Percentiles rank a stretch among this genome's conserved stretches.
phyloP scores from a whole-genome alignment of 2,329 filamentous ascomycete species.

The Colletotrichum falcatum region DNA sequence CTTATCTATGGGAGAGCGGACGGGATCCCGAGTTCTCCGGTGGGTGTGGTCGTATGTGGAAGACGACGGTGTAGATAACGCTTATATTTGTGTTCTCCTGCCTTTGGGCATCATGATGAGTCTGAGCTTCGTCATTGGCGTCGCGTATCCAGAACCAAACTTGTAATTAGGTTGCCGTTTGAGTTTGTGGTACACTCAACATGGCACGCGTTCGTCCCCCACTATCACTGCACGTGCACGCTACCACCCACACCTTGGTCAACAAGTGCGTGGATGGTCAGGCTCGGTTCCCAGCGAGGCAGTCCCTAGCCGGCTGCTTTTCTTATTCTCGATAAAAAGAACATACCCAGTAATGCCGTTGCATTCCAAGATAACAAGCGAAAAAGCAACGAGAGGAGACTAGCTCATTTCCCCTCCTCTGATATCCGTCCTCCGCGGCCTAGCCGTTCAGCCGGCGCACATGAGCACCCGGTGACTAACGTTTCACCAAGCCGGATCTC shows the following conservation, averaged over 20 bases:
- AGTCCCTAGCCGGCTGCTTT: neutral
- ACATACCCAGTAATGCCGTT: neutral
- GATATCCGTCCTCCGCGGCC: neutral
- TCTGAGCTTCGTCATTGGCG: neutral
- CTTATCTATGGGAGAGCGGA: no score
- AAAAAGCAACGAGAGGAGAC: neutral
- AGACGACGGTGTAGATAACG: no score
- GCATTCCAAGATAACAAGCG: neutral
- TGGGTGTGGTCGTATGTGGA: no score
- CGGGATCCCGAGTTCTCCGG: no score
- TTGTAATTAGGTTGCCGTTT: neutral
- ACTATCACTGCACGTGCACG: neutral
- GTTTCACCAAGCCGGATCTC: conserved; percentile 13
- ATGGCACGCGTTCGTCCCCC: neutral
- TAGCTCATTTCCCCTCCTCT: neutral
- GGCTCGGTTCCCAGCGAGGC: neutral
- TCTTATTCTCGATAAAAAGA: neutral
- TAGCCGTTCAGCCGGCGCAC: neutral
- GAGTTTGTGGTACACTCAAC: neutral
- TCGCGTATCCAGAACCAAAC: neutral
- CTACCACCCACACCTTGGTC: neutral
- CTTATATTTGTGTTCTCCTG: no score
- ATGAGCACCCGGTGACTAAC: conserved; percentile 5
- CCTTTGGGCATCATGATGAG: neutral
- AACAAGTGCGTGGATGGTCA: neutral